Base-by-base conservation (phyloP, 257 asterid species). In the Handroanthus guayacan region DNA sequence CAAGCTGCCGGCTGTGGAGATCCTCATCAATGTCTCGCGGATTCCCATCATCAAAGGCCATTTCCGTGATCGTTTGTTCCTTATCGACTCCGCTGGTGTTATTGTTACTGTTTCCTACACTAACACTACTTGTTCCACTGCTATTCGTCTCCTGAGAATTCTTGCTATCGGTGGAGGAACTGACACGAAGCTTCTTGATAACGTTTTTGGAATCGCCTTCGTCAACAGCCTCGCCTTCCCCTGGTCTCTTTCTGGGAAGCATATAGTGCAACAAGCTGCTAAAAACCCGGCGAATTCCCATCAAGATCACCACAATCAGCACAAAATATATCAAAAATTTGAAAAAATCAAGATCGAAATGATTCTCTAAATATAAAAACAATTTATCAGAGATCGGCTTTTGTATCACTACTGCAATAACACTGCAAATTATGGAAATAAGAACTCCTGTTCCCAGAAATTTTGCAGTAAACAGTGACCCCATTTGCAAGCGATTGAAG, bases 231-330 rank as follows among this genome's bases (percentile, higher is more conserved):
- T 87, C 93, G 71, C 91, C 97, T 90, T 90, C 97, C 86, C 84
- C 92, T 76, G 89, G 82, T 91, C 97, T 92, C 96, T 95, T 92
- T 78, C 90, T 87, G 82, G 97, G 96, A 92, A 92, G 98, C 99
- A 92, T 94, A 90, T 81, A 92, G 98, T 85, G 92, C 82, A 88
- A 75, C 79, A 88, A 91, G 77, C 97, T 82, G 93, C 93, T 80
- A 62, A 88, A 83, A 78, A 58, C 85, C 34, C 89, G 81, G 39
- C 85, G 73, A 78, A 84, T 75, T 55, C 88, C 84, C 97, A 95
- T 85, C 52, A 63, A 87, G 81, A 84, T 55, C 67, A 84, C 52
- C 76, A 83, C 74, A 80, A 86, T 84, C 56, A 87, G 79, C 25
- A 81, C 72, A 76, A 37, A 48, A 68, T n/a, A 68, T n/a, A 72